A percentile compares a stretch with the other conserved stretches of the same genome.
phyloP scores from a whole-genome alignment of 192 early-diverging fungal species.

The Paraglomus brasilianum region DNA sequence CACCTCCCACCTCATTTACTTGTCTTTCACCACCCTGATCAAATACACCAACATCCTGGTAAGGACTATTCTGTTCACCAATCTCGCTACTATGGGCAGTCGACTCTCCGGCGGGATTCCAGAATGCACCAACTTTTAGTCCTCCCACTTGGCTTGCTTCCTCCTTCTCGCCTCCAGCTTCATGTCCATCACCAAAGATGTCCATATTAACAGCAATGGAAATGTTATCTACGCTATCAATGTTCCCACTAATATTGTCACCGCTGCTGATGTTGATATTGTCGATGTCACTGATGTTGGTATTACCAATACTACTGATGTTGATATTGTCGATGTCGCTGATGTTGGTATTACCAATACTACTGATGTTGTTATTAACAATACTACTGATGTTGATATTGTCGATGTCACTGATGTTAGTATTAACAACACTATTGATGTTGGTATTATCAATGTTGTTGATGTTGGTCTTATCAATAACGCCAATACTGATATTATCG shows the following conservation, averaged over 20 bases:
- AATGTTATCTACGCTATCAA: too few species aligned
- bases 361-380: too few species aligned
- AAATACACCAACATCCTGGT: too few species aligned
- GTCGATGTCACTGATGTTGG: too few species aligned
- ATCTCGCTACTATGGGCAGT: not conserved
- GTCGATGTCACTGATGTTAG: not conserved
- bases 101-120: not conserved
- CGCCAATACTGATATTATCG: too few species aligned
- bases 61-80: too few species aligned
- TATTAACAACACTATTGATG: not conserved
- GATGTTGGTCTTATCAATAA: not conserved
- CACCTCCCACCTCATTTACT: constrained; percentile 53
- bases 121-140: not conserved
- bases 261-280: not conserved
- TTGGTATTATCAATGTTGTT: not conserved
- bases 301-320: too few species aligned
- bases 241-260: too few species aligned
- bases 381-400: not conserved
- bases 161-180: not conserved
- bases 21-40: too few species aligned
- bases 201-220: not conserved
- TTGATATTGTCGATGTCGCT: too few species aligned
- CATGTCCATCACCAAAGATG: not conserved
- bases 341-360: too few species aligned
- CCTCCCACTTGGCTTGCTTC: not conserved